Conservation (phyloP, 2,329 filamentous ascomycete genomes). For the Ophiocordyceps australis region DNA sequence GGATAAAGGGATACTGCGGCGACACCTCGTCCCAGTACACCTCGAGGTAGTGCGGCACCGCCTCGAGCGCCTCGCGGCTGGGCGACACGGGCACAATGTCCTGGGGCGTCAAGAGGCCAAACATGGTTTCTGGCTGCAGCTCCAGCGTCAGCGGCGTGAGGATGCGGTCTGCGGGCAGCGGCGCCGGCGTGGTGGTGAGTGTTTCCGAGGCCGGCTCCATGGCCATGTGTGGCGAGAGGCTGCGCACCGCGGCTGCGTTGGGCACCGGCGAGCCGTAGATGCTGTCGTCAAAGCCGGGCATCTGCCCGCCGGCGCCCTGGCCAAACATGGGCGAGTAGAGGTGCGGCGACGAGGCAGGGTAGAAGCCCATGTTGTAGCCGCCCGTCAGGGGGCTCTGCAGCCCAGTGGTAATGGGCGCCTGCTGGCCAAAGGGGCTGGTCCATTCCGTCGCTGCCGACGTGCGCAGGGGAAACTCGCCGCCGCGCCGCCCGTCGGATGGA, state of each 20-base stretch:
- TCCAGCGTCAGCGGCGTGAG: slow-evolving; percentile 16
- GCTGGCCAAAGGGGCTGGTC: slow-evolving; percentile 11
- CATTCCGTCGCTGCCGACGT: slow-evolving; percentile 14
- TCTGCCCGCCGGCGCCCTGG: slow-evolving; percentile 9
- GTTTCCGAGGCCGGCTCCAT: slow-evolving; percentile 27
- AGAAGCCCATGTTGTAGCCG: slow-evolving; percentile 11
- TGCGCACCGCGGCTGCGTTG: slow-evolving; percentile 26
- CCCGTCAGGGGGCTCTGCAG: slow-evolving; percentile 5
- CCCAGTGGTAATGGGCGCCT: slow-evolving; percentile 4
- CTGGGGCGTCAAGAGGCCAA: slow-evolving; percentile 13
- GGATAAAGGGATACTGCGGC: slow-evolving; percentile 28
- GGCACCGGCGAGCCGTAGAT: slow-evolving; percentile 18
- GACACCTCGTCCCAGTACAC: slow-evolving; percentile 35
- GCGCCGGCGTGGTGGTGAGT: slow-evolving; percentile 25
- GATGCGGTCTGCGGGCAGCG: slow-evolving; percentile 15
- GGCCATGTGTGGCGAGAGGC: slow-evolving; percentile 26
- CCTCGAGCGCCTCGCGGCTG: slow-evolving; percentile 18
- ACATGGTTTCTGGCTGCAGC: slow-evolving; percentile 21
- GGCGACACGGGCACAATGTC: slow-evolving; percentile 13
- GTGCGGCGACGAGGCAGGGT: slow-evolving; percentile 9
- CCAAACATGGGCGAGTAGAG: slow-evolving; percentile 16
- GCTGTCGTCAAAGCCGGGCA: slow-evolving; percentile 18
- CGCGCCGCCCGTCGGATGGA: slow-evolving; percentile 17
- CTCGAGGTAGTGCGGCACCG: slow-evolving; percentile 30
- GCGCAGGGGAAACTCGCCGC: slow-evolving; percentile 8